Percentiles rank a stretch among this genome's conserved stretches.
Conservation (phyloP, 352 stramenopile species). For the Globisporangium echinulatum region DNA sequence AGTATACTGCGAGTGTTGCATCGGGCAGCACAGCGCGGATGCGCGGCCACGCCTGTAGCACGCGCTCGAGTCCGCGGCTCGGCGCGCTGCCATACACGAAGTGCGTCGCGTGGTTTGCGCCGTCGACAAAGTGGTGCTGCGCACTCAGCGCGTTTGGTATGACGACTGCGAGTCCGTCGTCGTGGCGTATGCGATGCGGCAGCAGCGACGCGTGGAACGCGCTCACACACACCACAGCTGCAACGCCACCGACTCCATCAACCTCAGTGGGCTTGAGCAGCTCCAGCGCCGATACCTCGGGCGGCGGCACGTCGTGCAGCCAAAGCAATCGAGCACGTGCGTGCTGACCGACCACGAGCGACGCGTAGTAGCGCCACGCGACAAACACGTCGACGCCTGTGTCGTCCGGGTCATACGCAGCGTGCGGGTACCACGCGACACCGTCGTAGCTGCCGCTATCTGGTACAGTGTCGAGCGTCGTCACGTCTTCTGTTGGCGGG, state of each 20-base stretch:
- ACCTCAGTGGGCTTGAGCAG: too few relatives aligned
- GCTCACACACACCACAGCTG: conserved; percentile 80
- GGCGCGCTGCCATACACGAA: conserved; percentile 88
- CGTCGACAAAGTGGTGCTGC: conserved; percentile 55
- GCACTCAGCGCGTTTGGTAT: conserved; percentile 75
- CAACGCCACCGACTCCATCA: conserved; percentile 10
- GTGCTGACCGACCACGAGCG: conserved; percentile 38
- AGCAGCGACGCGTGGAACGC: conserved; percentile 67
- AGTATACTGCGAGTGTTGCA: conserved; percentile 78
- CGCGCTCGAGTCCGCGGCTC: conserved; percentile 58
- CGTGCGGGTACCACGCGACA: conserved; percentile 73
- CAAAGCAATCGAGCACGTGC: conserved; percentile 56
- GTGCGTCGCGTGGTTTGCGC: conserved; percentile 34
- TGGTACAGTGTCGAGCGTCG: conserved; percentile 5
- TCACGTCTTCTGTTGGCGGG: conserved; percentile 38
- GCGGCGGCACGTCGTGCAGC: conserved; percentile 72
- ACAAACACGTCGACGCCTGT: conserved; percentile 80
- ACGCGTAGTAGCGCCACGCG: conserved; percentile 88
- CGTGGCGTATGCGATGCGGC: conserved; percentile 21
- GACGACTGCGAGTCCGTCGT: conserved; percentile 37
- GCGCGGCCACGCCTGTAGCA: conserved; percentile 66
- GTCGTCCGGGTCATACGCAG: conserved; percentile 59
- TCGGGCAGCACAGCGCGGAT: conserved; percentile 51
- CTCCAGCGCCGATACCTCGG: conserved; percentile 18
- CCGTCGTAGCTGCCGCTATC: conserved; percentile 15